phyloP scores from a whole-genome alignment of 257 asterid species.

The Voacanga thouarsii region DNA sequence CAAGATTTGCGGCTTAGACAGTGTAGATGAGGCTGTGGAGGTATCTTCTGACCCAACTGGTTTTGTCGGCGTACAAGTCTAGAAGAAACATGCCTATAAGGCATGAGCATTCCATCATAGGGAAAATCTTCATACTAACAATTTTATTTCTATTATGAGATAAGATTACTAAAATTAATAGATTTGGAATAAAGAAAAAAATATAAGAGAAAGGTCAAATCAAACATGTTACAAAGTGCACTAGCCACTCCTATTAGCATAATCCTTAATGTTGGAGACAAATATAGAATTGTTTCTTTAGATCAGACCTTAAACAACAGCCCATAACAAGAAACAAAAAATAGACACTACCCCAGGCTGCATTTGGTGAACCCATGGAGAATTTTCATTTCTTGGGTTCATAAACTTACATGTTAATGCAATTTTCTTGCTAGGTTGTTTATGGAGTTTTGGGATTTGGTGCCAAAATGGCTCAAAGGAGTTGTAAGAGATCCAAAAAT shows the following conservation, averaged over 20 bases:
- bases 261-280: neutral
- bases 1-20: neutral
- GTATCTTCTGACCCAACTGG: slow-evolving; percentile 8
- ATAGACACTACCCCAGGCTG: neutral
- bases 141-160: too few species aligned
- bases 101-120: neutral
- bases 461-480: too few species aligned
- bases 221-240: neutral
- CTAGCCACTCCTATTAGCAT: slow-evolving; percentile 7
- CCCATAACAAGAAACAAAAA: neutral
- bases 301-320: slow-evolving; percentile 14
- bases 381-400: slow-evolving; percentile 4
- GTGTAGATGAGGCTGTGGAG: neutral
- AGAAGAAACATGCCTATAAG: too few species aligned
- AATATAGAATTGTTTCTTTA: neutral
- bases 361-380: slow-evolving; percentile 72
- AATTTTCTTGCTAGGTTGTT: too few species aligned
- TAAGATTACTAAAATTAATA: too few species aligned
- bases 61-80: slow-evolving; percentile 17
- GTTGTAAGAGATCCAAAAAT: too few species aligned
- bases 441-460: too few species aligned
- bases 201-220: too few species aligned
- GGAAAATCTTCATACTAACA: neutral
- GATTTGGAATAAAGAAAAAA: too few species aligned
- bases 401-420: slow-evolving; percentile 30